A percentile compares a stretch with the other conserved stretches of the same genome.
phyloP scores from a whole-genome alignment of 768 basidiomycete genomes.

The Rhodocollybia butyracea region DNA sequence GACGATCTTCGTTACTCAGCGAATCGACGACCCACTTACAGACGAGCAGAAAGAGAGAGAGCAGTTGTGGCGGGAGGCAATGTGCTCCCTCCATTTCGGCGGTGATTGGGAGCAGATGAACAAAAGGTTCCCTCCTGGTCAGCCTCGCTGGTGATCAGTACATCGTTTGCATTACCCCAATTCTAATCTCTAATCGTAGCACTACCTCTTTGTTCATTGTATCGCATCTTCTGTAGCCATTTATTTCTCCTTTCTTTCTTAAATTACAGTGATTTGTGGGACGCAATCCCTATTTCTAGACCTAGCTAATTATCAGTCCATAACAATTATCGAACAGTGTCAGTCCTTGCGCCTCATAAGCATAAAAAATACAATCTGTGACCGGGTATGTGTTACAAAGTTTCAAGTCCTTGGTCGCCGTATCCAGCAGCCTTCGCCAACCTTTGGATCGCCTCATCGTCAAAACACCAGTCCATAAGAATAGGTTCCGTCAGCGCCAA shows the following conservation, averaged over 20 bases:
- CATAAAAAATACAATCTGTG: too few species aligned
- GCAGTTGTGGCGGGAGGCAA: constrained; percentile 6
- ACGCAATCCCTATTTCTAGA: too few species aligned
- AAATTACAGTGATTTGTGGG: too few species aligned
- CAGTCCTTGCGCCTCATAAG: too few species aligned
- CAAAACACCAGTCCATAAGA: constrained; percentile 2
- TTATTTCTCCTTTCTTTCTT: too few species aligned
- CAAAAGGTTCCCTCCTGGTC: constrained; percentile 2
- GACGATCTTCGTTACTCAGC: constrained; percentile 4
- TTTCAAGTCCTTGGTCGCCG: too few species aligned
- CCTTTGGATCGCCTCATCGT: background rate
- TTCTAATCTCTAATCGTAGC: background rate
- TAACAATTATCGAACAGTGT: too few species aligned
- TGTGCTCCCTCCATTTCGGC: constrained; percentile 1
- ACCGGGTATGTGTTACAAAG: too few species aligned
- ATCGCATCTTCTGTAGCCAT: background rate
- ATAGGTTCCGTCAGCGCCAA: background rate
- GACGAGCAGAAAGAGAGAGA: constrained; percentile 1
- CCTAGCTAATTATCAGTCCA: too few species aligned
- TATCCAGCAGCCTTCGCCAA: background rate
- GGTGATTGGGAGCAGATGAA: constrained; percentile 5
- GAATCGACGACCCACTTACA: background rate
- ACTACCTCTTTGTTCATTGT: background rate
- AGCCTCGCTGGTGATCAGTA: constrained; percentile 6
- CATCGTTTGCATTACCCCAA: background rate